phyloP scores from a whole-genome alignment of 805 yeast species.

The Starmerella scarabaei region DNA sequence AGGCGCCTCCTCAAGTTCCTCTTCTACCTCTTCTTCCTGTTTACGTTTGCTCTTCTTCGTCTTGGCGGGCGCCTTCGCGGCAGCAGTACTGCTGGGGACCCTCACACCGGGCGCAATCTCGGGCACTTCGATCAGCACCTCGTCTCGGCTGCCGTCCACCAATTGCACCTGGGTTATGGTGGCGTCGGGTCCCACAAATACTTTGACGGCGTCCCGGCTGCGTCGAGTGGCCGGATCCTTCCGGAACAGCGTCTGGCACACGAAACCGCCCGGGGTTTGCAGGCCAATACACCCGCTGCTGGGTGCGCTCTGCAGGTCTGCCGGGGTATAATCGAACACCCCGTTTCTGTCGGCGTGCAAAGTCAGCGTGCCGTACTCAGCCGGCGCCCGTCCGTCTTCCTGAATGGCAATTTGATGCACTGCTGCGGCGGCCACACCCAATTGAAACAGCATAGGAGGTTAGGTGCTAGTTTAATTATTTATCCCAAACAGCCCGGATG shows the following conservation, averaged over 20 bases:
- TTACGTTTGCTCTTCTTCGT: background rate
- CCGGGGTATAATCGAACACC: background rate
- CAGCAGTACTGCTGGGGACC: background rate
- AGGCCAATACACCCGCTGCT: slow-evolving; percentile 14
- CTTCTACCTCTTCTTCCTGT: slow-evolving; percentile 5
- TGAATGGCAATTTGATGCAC: background rate
- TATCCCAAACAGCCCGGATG: too few species aligned
- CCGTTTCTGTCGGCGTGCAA: background rate
- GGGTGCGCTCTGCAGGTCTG: background rate
- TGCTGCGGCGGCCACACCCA: background rate
- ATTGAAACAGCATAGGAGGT: background rate
- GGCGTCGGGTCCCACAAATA: slow-evolving; percentile 4
- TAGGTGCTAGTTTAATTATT: too few species aligned
- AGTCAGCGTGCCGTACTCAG: background rate
- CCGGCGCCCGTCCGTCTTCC: too few species aligned
- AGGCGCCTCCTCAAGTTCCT: too few species aligned
- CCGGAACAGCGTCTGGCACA: slow-evolving; percentile 8
- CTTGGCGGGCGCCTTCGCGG: background rate
- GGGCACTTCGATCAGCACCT: slow-evolving; percentile 2
- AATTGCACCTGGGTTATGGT: slow-evolving; percentile 7
- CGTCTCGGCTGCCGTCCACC: slow-evolving; percentile 18
- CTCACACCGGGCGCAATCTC: slow-evolving; percentile 5
- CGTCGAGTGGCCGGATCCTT: background rate
- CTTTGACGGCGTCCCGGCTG: slow-evolving; percentile 2
- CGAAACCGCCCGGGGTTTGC: slow-evolving; percentile 3